Conservation (phyloP, 495 filamentous ascomycete species). For the Annulohypoxylon stygium region DNA sequence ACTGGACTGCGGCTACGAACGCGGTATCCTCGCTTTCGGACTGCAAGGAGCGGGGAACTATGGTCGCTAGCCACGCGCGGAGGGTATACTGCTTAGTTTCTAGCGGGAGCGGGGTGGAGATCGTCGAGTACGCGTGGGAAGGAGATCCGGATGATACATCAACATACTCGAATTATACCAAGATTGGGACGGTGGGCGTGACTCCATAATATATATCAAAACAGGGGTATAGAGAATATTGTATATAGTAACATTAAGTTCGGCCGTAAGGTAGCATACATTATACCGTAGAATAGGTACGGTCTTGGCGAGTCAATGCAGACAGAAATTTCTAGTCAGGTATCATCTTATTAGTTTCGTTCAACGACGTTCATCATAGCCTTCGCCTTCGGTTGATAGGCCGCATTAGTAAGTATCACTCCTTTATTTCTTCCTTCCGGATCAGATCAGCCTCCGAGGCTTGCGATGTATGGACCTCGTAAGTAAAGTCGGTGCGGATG, state of each 20-base stretch:
- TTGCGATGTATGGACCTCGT: constrained; percentile 29
- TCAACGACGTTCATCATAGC: not conserved
- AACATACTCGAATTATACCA: constrained; percentile 44
- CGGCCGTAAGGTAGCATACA: not conserved
- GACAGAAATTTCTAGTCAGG: not conserved
- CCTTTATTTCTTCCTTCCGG: not conserved
- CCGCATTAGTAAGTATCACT: not conserved
- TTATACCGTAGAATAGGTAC: not conserved
- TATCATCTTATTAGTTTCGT: not conserved
- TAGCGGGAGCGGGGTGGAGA: constrained; percentile 24
- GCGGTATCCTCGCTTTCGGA: constrained; percentile 31
- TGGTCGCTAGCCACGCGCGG: constrained; percentile 40
- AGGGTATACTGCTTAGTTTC: constrained; percentile 47
- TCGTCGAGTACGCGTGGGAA: constrained; percentile 47
- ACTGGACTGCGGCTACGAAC: constrained; percentile 27
- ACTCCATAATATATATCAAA: constrained; percentile 23
- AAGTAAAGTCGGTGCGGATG: constrained; percentile 33
- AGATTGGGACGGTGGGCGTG: constrained; percentile 37
- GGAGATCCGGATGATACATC: constrained; percentile 40
- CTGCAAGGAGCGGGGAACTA: constrained; percentile 34
- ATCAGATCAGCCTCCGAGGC: not conserved
- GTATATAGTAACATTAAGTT: constrained; percentile 21
- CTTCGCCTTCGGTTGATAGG: too few relatives aligned
- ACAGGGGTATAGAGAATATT: not conserved
- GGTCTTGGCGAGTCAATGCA: not conserved